phyloP scores from a whole-genome alignment of 495 filamentous ascomycete species.

The Hypoxylon lenormandii region DNA sequence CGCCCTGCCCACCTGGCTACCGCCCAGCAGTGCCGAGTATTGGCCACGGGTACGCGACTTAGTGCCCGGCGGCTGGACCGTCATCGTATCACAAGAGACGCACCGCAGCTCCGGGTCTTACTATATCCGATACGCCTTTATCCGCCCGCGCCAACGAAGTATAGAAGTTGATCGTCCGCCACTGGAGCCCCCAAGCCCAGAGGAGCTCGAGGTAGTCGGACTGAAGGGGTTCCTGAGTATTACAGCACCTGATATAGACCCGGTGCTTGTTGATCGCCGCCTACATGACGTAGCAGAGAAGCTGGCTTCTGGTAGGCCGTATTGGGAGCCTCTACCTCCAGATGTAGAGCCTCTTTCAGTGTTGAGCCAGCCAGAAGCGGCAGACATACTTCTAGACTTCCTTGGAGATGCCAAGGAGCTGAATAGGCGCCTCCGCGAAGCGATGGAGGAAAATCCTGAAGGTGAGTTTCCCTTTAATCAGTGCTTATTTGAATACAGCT shows the following conservation, averaged over 20 bases:
- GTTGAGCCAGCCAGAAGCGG: neutral
- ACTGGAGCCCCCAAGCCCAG: neutral
- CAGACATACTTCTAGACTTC: neutral
- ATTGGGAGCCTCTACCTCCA: neutral
- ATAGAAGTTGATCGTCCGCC: neutral
- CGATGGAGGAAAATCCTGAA: neutral
- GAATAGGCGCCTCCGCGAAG: neutral
- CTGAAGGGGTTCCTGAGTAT: conserved; percentile 32
- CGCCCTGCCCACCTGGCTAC: neutral
- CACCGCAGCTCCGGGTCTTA: neutral
- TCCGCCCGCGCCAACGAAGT: conserved; percentile 9
- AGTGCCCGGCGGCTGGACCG: conserved; percentile 19
- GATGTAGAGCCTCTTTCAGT: neutral
- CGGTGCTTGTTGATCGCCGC: conserved; percentile 37
- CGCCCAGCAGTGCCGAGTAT: no score
- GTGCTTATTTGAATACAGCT: neutral
- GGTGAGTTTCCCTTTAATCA: neutral
- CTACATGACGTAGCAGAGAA: conserved; percentile 15
- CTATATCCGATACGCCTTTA: conserved; percentile 28
- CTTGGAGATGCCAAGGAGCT: neutral
- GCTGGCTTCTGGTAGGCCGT: neutral
- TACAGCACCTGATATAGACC: conserved; percentile 32
- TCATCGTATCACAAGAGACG: conserved; percentile 13
- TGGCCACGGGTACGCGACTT: conserved; percentile 9
- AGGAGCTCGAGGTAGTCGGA: conserved; percentile 33